Evolutionary conservation across 129 eudicot genomes (phyloP), one percentile per base, ranked within the genome.

Genomic region (Heracleum sosnowskyi): DNA sequence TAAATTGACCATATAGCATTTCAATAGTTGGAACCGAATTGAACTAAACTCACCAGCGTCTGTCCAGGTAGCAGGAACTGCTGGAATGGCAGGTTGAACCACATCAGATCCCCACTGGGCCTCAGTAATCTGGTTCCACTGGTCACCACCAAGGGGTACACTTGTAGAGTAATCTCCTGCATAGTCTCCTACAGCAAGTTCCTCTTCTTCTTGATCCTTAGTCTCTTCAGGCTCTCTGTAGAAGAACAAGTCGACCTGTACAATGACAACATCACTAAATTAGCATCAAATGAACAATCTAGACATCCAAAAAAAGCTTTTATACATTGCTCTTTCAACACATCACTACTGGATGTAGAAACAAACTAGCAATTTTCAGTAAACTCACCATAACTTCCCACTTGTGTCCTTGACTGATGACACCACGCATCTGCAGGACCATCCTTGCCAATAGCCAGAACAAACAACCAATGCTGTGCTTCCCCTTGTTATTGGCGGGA

Each of bases 401-500:
- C 69, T 90, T 92, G 76, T 89, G 97, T 35, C 96, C 96, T 45
- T 86, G 93, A 0, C 83, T 80, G 73, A 92, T 85, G 33, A 83
- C 87, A 75, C 91, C 91, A 4, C 97, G 85, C 97, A 92, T 92
- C 75, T 92, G 97, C 78, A 92, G 79, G 12, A 92, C 97, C 98
- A 93, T 90, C 84, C 98, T 91, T 18, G 96, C 98, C 46, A 93
- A 78, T 51, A 93, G 90, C 98, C 98, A 93, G 78, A 93, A 93
- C 62, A 93, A 83, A 73, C 93, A 88, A 10, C 96, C 98, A 77
- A 93, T 93, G 84, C 96, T 93, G 88, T 90, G 93, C 72, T 93
- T 93, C 13, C 98, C 98, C 85, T 93, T 93, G 92, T 93, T 93
- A 79, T 93, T 93, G n/a, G 98, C 92, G 42, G 98, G 96, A 77